Evolutionary conservation across 805 yeast species (phyloP).

Genomic region (Candida insectalens): DNA sequence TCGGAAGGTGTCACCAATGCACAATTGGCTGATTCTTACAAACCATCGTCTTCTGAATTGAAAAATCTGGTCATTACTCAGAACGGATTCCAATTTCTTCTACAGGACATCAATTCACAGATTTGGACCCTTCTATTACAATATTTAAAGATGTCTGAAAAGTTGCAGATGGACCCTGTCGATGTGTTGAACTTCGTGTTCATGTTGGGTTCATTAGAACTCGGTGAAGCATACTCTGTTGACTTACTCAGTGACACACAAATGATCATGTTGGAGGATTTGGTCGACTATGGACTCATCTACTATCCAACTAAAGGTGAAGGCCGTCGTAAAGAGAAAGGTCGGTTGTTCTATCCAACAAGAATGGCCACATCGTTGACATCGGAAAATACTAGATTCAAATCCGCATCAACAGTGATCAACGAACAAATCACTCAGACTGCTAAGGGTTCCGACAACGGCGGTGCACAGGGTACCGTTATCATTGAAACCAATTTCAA

Average conservation of each 20-base stretch:
- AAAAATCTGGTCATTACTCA: slow-evolving; percentile 63
- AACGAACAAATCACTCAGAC: slow-evolving; percentile 45
- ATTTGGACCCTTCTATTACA: slow-evolving; percentile 88
- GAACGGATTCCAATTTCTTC: slow-evolving; percentile 84
- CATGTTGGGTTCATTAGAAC: slow-evolving; percentile 84
- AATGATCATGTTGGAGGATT: slow-evolving; percentile 74
- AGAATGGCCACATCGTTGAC: slow-evolving; percentile 83
- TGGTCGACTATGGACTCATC: slow-evolving; percentile 85
- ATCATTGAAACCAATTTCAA: slow-evolving; percentile 92
- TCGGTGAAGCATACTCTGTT: slow-evolving; percentile 78
- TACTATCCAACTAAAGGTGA: slow-evolving; percentile 34
- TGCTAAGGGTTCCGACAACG: slow-evolving; percentile 8
- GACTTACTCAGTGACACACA: slow-evolving; percentile 71
- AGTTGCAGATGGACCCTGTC: slow-evolving; percentile 86
- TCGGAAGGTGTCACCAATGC: slow-evolving; percentile 5
- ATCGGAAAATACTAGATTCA: slow-evolving; percentile 64
- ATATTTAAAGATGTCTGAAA: slow-evolving; percentile 76
- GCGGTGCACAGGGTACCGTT: slow-evolving; percentile 47
- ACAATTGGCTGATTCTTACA: not conserved
- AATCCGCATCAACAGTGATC: slow-evolving; percentile 69
- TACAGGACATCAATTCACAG: slow-evolving; percentile 90
- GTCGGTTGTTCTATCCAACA: slow-evolving; percentile 74
- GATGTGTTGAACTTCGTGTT: slow-evolving; percentile 91
- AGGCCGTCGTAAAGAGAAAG: not conserved
- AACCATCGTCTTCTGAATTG: slow-evolving; percentile 13